A percentile compares a stretch with the other conserved stretches of the same genome.
Conservation (phyloP, 192 early-diverging fungal species). For the Coemansia sp. region DNA sequence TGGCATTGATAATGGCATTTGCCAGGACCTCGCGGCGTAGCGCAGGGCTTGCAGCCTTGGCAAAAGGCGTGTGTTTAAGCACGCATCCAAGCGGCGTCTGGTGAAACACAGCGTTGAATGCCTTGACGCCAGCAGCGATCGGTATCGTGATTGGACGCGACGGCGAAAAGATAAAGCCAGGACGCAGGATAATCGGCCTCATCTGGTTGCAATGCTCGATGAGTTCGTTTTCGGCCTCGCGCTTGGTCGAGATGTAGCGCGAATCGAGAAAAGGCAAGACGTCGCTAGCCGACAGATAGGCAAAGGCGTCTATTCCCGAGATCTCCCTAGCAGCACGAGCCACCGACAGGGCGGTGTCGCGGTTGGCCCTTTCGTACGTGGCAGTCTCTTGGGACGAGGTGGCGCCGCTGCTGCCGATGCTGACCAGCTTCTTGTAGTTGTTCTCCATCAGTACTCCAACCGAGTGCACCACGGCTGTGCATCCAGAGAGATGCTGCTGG, state of each 20-base stretch:
- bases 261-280: conserved; percentile 61
- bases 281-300: conserved; percentile 68
- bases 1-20: conserved; percentile 31
- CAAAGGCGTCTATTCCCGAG: conserved; percentile 56
- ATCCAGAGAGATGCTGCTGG: conserved; percentile 52
- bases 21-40: conserved; percentile 47
- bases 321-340: conserved; percentile 54
- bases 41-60: conserved; percentile 40
- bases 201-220: conserved; percentile 46
- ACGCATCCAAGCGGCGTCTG: conserved; percentile 37
- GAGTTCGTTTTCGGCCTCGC: conserved; percentile 63
- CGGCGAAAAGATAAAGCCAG: conserved; percentile 63
- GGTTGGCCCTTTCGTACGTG: conserved; percentile 66
- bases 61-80: conserved; percentile 33
- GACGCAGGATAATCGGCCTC: conserved; percentile 58
- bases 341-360: conserved; percentile 65
- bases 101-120: conserved; percentile 41
- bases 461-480: conserved; percentile 67
- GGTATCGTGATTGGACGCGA: conserved; percentile 59
- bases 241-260: conserved; percentile 69
- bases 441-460: conserved; percentile 69
- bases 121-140: conserved; percentile 55
- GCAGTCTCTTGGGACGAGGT: conserved; percentile 17
- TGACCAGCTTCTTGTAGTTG: conserved; percentile 60
- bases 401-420: conserved; percentile 31